Evolutionary conservation across 2,329 filamentous ascomycete genomes (phyloP).

Genomic region (Colletotrichum sp.): DNA sequence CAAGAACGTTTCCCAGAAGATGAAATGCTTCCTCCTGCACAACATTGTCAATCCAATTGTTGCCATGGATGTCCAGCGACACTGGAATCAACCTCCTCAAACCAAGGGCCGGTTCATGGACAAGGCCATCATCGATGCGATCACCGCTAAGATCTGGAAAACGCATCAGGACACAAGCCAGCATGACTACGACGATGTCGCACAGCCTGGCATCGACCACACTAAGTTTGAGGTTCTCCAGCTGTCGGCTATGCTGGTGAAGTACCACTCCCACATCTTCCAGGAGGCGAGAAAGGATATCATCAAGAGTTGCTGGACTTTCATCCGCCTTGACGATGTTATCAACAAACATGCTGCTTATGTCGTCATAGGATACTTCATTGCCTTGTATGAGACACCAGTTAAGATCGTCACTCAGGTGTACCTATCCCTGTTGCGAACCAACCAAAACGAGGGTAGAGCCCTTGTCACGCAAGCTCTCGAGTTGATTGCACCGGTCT

Average conservation of each 20-base stretch:
- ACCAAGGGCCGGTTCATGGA: constrained; percentile 77
- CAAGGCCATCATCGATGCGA: constrained; percentile 83
- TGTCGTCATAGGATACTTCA: constrained; percentile 96
- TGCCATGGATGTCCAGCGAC: constrained; percentile 92
- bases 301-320: constrained; percentile 99
- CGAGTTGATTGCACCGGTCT: constrained; percentile 90
- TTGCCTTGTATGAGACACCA: constrained; percentile 94
- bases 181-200: constrained; percentile 87
- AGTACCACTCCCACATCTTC: constrained; percentile 87
- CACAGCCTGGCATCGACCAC: constrained; percentile 89
- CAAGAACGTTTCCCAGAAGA: constrained; percentile 81
- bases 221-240: constrained; percentile 96
- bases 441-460: constrained; percentile 93
- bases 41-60: constrained; percentile 95
- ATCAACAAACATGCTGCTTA: constrained; percentile 99
- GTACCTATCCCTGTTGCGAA: constrained; percentile 87
- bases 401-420: constrained; percentile 96
- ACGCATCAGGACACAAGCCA: constrained; percentile 81
- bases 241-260: constrained; percentile 91
- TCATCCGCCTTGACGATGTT: constrained; percentile 96
- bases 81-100: constrained; percentile 68
- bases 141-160: constrained; percentile 94
- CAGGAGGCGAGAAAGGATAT: constrained; percentile 96
- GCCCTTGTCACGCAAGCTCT: constrained; percentile 92
- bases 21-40: constrained; percentile 91